phyloP scores from a whole-genome alignment of 1,284 basidiomycete genomes.

The Cutaneotrichosporon sp. region DNA sequence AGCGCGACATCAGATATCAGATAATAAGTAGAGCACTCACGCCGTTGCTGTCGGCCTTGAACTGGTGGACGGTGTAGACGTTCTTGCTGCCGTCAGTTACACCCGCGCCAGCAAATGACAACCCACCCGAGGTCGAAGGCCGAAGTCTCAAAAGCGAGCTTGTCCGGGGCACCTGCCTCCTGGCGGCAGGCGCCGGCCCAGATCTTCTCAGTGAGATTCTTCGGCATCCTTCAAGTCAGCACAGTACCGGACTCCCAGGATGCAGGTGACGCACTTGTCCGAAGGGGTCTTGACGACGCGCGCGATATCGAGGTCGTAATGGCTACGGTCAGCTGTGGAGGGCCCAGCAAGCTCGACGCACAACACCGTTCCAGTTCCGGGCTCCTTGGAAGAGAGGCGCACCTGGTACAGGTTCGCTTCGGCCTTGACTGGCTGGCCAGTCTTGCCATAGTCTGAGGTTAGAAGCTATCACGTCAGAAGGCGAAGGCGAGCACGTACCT shows the following conservation, averaged over 20 bases:
- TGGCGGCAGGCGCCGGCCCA: conserved; percentile 35
- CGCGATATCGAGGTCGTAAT: conserved; percentile 23
- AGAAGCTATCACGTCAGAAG: background rate
- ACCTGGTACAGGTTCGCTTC: conserved; percentile 48
- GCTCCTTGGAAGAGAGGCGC: conserved; percentile 32
- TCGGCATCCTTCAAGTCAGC: conserved; percentile 38
- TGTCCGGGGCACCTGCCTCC: conserved; percentile 22
- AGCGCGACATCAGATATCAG: background rate
- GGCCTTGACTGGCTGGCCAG: conserved; percentile 40
- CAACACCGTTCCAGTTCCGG: conserved; percentile 36
- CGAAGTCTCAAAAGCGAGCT: conserved; percentile 32
- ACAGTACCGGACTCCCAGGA: background rate
- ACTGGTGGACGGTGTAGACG: conserved; percentile 41
- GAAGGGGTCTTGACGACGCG: conserved; percentile 21
- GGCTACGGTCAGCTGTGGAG: conserved; percentile 20
- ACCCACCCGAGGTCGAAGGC: conserved; percentile 46
- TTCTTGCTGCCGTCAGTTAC: conserved; percentile 39
- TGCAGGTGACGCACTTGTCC: conserved; percentile 30
- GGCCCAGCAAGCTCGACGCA: conserved; percentile 12
- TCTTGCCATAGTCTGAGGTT: conserved; percentile 36
- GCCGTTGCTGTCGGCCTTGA: conserved; percentile 31
- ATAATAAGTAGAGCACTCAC: conserved; percentile 18
- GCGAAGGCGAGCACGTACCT: conserved; percentile 1
- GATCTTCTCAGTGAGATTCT: conserved; percentile 40
- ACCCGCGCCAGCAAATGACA: background rate